Evolutionary conservation across 2,329 filamentous ascomycete genomes (phyloP).

Genomic region (Hymenoscyphus repandus): DNA sequence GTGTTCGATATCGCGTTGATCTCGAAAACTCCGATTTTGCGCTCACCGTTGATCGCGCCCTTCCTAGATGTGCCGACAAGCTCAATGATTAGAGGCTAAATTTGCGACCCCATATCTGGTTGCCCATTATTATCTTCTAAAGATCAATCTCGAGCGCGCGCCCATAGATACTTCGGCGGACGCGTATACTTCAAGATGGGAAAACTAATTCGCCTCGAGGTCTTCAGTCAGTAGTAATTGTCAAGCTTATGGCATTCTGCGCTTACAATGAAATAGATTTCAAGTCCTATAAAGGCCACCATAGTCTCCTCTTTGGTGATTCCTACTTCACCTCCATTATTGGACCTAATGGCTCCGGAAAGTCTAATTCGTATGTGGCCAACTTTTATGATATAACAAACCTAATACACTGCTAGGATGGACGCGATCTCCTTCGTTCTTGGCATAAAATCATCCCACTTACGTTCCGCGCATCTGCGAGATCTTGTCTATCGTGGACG

Average conservation of each 20-base stretch:
- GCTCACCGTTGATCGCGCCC: too few relatives aligned
- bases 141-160: constrained; percentile 16
- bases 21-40: too few relatives aligned
- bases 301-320: constrained; percentile 90
- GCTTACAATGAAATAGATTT: constrained; percentile 60
- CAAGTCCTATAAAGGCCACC: constrained; percentile 98
- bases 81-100: too few relatives aligned
- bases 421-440: constrained; percentile 98
- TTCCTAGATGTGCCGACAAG: too few relatives aligned
- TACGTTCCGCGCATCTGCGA: constrained; percentile 87
- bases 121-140: too few relatives aligned
- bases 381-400: constrained; percentile 8
- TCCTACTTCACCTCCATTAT: constrained; percentile 99
- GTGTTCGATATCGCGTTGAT: too few relatives aligned
- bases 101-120: too few relatives aligned
- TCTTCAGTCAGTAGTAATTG: constrained; percentile 66
- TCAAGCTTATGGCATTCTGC: not conserved
- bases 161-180: constrained; percentile 15
- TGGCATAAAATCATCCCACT: constrained; percentile 96
- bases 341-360: constrained; percentile 97
- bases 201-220: constrained; percentile 89
- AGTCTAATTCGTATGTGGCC: constrained; percentile 87
- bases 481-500: constrained; percentile 95
- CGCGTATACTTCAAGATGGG: constrained; percentile 62
- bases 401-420: constrained; percentile 60